These are phyloP conservation scores for Aspergillus sp. DNA, from an alignment of 2,329 filamentous ascomycete species.

Conservation along the genomic window DNA sequence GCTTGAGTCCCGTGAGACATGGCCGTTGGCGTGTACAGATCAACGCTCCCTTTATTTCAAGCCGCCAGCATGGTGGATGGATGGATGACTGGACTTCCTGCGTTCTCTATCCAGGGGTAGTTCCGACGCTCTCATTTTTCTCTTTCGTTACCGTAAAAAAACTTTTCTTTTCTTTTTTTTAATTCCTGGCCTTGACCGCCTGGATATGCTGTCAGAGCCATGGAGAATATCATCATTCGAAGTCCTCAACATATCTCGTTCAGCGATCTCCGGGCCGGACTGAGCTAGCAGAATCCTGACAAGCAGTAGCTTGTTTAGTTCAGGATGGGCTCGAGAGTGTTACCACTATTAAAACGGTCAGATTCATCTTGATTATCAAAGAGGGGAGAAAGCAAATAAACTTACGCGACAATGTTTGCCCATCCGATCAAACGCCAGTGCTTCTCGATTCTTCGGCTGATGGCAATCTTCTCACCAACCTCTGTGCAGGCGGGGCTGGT, in stretches of 20 bases:
- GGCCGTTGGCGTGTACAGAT: not conserved
- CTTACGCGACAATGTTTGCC: constrained; percentile 67
- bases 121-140: constrained; percentile 21
- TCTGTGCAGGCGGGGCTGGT: constrained; percentile 95
- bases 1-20: no score
- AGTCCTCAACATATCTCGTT: constrained; percentile 6
- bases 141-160: constrained; percentile 25
- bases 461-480: constrained; percentile 94
- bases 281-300: constrained; percentile 1
- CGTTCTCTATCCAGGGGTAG: constrained; percentile 29
- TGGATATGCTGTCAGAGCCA: constrained; percentile 12
- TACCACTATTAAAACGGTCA: constrained; percentile 31
- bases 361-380: constrained; percentile 3
- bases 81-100: constrained; percentile 16
- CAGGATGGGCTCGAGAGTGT: constrained; percentile 42
- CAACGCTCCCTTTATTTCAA: constrained; percentile 3
- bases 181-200: not conserved
- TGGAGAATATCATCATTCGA: constrained; percentile 2
- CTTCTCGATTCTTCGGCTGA: constrained; percentile 96
- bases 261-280: constrained; percentile 3
- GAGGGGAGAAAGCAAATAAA: constrained; percentile 10
- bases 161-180: constrained; percentile 12
- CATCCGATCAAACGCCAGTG: constrained; percentile 95
- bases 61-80: constrained; percentile 8
- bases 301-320: constrained; percentile 25